Evolutionary conservation across 441 rosid genomes (phyloP).

Genomic region (Brassica balearica): DNA sequence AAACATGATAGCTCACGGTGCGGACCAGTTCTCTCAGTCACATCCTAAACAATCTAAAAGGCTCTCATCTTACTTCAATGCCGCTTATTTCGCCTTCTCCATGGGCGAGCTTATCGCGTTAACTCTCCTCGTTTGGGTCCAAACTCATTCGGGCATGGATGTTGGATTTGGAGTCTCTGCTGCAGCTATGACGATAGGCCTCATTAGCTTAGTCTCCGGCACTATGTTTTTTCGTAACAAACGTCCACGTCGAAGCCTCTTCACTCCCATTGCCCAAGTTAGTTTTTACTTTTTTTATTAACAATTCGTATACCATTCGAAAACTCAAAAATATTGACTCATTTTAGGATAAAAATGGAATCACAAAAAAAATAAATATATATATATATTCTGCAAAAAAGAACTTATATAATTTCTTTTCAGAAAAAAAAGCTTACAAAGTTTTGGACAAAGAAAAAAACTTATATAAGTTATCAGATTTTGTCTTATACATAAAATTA

Average conservation of each 20-base stretch:
- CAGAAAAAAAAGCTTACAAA: not conserved
- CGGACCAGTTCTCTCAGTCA: constrained; percentile 73
- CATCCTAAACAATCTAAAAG: constrained; percentile 65
- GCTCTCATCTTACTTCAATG: constrained; percentile 86
- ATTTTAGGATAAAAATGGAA: not conserved
- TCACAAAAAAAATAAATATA: not conserved
- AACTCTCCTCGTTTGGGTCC: constrained; percentile 86
- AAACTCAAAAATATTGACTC: not conserved
- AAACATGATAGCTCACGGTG: constrained; percentile 95
- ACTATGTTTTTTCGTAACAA: constrained; percentile 72
- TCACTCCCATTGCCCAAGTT: constrained; percentile 86
- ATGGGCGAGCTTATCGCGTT: constrained; percentile 84
- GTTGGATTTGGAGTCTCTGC: constrained; percentile 94
- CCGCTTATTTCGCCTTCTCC: constrained; percentile 89
- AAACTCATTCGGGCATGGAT: constrained; percentile 96
- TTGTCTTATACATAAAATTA: not conserved
- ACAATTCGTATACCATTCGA: not conserved
- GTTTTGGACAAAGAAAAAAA: not conserved
- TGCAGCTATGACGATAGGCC: constrained; percentile 84
- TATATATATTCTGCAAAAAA: not conserved
- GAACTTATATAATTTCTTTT: not conserved
- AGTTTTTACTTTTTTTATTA: constrained; percentile 20
- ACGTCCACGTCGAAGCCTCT: constrained; percentile 81
- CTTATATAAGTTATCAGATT: not conserved
- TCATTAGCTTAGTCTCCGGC: constrained; percentile 76